A percentile compares a stretch with the other conserved stretches of the same genome.
Conservation (phyloP, 306 rosid species). For the Prunus mira region DNA sequence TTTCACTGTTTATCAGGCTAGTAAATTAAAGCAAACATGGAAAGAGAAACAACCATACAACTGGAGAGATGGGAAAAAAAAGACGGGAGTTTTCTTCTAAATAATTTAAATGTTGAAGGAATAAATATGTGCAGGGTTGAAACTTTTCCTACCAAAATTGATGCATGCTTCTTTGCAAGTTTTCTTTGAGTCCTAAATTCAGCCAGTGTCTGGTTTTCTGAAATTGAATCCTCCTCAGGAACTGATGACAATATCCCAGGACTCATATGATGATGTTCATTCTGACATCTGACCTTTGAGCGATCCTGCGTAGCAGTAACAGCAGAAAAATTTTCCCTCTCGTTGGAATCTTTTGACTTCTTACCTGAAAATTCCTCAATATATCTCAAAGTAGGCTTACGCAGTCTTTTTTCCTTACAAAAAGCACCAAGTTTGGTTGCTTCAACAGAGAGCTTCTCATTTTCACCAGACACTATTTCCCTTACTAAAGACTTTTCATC, state of each 20-base stretch:
- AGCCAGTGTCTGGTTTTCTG: conserved; percentile 41
- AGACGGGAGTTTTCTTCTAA: neutral
- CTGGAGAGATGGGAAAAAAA: neutral
- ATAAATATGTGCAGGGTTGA: neutral
- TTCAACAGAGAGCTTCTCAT: conserved; percentile 41
- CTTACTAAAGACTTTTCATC: conserved; percentile 34
- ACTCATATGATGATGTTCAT: conserved; percentile 33
- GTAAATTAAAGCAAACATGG: neutral
- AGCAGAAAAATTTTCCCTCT: conserved; percentile 41
- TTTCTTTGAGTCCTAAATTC: conserved; percentile 41
- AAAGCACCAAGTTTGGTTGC: conserved; percentile 36
- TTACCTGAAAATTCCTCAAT: conserved; percentile 65
- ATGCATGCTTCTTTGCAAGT: conserved; percentile 56
- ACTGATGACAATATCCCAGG: conserved; percentile 40
- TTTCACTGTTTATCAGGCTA: conserved; percentile 2
- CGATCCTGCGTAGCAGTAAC: conserved; percentile 35
- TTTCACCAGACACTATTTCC: conserved; percentile 36
- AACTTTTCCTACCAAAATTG: conserved; percentile 7
- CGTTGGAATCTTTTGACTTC: conserved; percentile 32
- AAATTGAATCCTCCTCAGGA: conserved; percentile 37
- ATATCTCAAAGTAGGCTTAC: conserved; percentile 74
- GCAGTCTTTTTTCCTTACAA: conserved; percentile 63
- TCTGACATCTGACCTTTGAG: conserved; percentile 27
- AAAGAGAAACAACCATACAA: neutral
- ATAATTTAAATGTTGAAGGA: neutral